Evolutionary conservation across 805 yeast genomes (phyloP).

Genomic region (Candida incommunis): DNA sequence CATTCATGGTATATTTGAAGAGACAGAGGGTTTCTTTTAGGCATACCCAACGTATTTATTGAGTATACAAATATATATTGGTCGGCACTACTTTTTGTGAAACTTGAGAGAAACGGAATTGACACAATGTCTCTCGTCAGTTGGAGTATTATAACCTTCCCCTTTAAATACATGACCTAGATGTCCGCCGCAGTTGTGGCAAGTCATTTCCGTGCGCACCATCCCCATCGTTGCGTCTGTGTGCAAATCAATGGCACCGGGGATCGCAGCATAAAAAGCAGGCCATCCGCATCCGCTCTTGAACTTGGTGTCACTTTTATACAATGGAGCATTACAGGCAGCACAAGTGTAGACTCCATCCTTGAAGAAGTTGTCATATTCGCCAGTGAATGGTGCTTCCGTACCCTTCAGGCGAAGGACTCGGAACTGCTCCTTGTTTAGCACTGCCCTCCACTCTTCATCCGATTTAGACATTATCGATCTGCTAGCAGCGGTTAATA

Average conservation of each 20-base stretch:
- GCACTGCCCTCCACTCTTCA: conserved; percentile 65
- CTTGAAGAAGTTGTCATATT: conserved; percentile 34
- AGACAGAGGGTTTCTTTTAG: not conserved
- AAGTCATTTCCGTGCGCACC: conserved; percentile 79
- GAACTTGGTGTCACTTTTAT: conserved; percentile 68
- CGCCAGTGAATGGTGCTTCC: conserved; percentile 53
- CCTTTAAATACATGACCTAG: conserved; percentile 91
- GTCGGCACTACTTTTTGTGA: conserved; percentile 5
- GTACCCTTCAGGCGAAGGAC: conserved; percentile 66
- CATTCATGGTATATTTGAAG: not conserved
- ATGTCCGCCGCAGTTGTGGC: conserved; percentile 84
- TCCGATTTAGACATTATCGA: conserved; percentile 24
- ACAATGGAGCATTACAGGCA: conserved; percentile 71
- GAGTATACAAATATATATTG: not conserved
- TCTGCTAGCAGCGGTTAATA: too few species aligned
- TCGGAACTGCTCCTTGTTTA: conserved; percentile 63
- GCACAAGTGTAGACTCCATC: conserved; percentile 71
- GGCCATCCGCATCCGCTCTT: conserved; percentile 98
- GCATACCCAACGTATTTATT: not conserved
- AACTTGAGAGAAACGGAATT: conserved; percentile 74
- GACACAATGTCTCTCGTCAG: conserved; percentile 90
- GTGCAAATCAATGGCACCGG: conserved; percentile 53
- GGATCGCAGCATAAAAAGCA: conserved; percentile 80
- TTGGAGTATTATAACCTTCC: conserved; percentile 81
- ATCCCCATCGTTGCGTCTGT: conserved; percentile 59